Percentiles rank a stretch among this genome's conserved stretches.
Evolutionary conservation across 2,329 filamentous ascomycete genomes (phyloP).

Genomic region (Paraconiothyrium brasiliense): DNA sequence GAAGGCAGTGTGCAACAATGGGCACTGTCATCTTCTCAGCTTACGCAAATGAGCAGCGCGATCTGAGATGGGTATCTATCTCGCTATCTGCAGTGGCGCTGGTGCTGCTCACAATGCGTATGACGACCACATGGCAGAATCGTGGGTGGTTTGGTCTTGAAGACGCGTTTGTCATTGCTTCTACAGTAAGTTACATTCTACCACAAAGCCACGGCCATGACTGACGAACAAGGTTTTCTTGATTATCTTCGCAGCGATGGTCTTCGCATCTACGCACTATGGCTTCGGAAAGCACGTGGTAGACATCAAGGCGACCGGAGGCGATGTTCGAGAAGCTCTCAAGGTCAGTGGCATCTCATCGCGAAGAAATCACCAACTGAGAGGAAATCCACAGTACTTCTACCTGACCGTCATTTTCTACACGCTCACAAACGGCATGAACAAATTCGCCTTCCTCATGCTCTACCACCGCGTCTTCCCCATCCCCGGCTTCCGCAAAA

Average conservation of each 20-base stretch:
- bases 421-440: conserved; percentile 35
- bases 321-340: conserved; percentile 26
- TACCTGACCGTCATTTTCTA: conserved; percentile 37
- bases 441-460: conserved; percentile 37
- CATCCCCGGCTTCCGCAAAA: conserved; percentile 26
- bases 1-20: neutral
- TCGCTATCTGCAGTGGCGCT: conserved; percentile 28
- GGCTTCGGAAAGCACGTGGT: conserved; percentile 32
- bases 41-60: conserved; percentile 31
- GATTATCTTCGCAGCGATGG: conserved; percentile 22
- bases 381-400: conserved; percentile 26
- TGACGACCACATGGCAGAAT: conserved; percentile 31
- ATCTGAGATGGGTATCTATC: conserved; percentile 35
- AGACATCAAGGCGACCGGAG: conserved; percentile 31
- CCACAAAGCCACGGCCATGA: neutral
- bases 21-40: conserved; percentile 29
- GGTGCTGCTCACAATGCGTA: conserved; percentile 26
- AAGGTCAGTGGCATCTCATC: conserved; percentile 22
- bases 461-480: conserved; percentile 39
- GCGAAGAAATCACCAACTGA: neutral
- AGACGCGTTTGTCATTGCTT: conserved; percentile 33
- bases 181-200: conserved; percentile 26
- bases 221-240: conserved; percentile 27
- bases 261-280: conserved; percentile 29
- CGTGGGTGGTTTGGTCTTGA: conserved; percentile 38